Conservation (phyloP, 2,329 filamentous ascomycete genomes). For the Colletotrichum orbiculare region DNA sequence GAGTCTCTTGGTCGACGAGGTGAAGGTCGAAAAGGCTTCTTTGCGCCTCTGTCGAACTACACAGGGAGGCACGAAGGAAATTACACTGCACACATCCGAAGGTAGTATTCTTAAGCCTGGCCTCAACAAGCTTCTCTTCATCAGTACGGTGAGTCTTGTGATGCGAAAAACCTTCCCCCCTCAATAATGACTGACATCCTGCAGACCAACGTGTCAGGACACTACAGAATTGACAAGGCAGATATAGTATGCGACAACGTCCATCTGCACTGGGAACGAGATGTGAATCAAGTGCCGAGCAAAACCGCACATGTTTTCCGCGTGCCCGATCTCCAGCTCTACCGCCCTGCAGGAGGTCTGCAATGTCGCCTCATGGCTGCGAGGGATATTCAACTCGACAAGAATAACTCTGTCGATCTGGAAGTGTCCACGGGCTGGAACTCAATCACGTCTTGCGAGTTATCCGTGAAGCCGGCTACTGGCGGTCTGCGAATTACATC, state of each 20-base stretch:
- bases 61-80: constrained; percentile 58
- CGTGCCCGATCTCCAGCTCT: constrained; percentile 75
- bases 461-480: constrained; percentile 72
- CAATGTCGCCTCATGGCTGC: constrained; percentile 75
- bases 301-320: constrained; percentile 64
- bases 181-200: constrained; percentile 42
- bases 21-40: constrained; percentile 69
- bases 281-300: constrained; percentile 58
- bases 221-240: constrained; percentile 80
- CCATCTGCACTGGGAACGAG: constrained; percentile 72
- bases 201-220: constrained; percentile 75
- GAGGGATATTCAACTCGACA: constrained; percentile 81
- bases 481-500: constrained; percentile 73
- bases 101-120: constrained; percentile 65
- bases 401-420: constrained; percentile 81
- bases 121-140: constrained; percentile 45
- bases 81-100: constrained; percentile 47
- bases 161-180: neutral
- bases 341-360: constrained; percentile 75
- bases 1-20: constrained; percentile 77
- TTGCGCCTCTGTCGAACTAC: constrained; percentile 43
- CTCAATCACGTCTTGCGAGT: constrained; percentile 66
- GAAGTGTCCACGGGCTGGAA: constrained; percentile 81
- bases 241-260: constrained; percentile 73
- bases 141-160: constrained; percentile 47